phyloP scores from a whole-genome alignment of 305 asterid genomes.

The Fraxinus latifolia region DNA sequence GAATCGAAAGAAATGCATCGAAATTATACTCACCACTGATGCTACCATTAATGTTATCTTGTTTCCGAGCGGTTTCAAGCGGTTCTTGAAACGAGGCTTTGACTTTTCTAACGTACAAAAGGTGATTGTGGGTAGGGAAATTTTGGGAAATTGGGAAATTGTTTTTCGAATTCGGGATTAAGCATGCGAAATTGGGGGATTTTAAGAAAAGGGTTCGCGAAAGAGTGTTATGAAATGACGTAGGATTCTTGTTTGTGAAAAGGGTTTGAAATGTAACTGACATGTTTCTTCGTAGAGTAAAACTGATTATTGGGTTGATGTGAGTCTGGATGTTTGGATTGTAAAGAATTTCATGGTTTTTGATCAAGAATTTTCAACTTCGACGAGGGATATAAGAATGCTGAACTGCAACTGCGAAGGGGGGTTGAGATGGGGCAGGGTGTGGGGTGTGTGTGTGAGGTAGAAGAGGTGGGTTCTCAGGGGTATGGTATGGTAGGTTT shows the following conservation, averaged over 20 bases:
- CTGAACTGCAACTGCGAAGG: background rate
- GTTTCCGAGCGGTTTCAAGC: constrained; percentile 25
- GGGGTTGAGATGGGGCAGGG: background rate
- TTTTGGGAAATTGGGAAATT: constrained; percentile 21
- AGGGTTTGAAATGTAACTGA: constrained; percentile 31
- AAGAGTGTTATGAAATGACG: background rate
- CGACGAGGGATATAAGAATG: background rate
- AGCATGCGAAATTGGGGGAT: constrained; percentile 14
- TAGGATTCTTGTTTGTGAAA: constrained; percentile 26
- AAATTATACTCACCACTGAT: constrained; percentile 26
- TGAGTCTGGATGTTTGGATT: background rate
- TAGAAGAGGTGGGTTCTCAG: background rate
- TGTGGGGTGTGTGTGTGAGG: background rate
- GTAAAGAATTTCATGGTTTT: background rate
- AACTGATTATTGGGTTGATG: background rate
- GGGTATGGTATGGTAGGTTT: background rate
- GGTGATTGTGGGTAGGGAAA: constrained; percentile 10
- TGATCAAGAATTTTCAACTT: background rate
- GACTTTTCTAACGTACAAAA: constrained; percentile 25
- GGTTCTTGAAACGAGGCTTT: constrained; percentile 34
- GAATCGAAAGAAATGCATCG: constrained; percentile 53
- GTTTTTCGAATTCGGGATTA: constrained; percentile 28
- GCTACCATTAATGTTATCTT: constrained; percentile 13
- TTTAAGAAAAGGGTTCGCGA: constrained; percentile 22
- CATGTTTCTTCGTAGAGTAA: constrained; percentile 16